Evolutionary conservation across 345 rosid genomes (phyloP).

Genomic region (Gossypium rotundifolium): DNA sequence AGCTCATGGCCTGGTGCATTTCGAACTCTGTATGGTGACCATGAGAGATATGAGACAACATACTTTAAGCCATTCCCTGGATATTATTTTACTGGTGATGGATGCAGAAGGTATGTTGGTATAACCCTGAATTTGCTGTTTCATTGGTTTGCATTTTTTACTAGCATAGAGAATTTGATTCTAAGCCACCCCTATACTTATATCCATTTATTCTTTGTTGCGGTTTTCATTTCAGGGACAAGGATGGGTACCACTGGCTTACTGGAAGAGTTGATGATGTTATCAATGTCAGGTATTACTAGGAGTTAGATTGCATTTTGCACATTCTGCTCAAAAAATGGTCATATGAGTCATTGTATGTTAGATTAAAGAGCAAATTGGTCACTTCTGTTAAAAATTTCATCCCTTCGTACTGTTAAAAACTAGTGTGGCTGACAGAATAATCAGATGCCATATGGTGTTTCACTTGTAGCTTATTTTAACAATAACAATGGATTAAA

Average conservation of each 20-base stretch:
- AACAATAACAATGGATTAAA: too few species aligned
- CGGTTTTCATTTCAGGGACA: conserved; percentile 59
- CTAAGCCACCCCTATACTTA: neutral
- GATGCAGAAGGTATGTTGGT: conserved; percentile 71
- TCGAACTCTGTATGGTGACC: conserved; percentile 95
- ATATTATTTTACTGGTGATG: conserved; percentile 93
- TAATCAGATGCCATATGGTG: too few species aligned
- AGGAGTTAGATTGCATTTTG: too few species aligned
- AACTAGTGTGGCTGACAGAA: too few species aligned
- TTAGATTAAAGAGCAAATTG: too few species aligned
- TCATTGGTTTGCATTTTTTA: neutral
- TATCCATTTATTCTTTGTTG: conserved; percentile 1
- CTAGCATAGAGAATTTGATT: neutral
- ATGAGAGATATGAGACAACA: conserved; percentile 95
- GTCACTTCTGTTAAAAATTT: too few species aligned
- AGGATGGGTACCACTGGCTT: conserved; percentile 94
- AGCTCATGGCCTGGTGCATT: conserved; percentile 97
- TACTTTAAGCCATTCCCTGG: conserved; percentile 97
- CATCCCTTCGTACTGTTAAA: too few species aligned
- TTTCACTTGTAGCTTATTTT: too few species aligned
- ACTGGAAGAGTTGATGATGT: conserved; percentile 99
- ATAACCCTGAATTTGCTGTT: neutral
- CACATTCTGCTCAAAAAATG: too few species aligned
- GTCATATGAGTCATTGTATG: too few species aligned
- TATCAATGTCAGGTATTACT: conserved; percentile 80